phyloP scores from a whole-genome alignment of 23 red algal genomes.

The Gracilariopsis chorda region DNA sequence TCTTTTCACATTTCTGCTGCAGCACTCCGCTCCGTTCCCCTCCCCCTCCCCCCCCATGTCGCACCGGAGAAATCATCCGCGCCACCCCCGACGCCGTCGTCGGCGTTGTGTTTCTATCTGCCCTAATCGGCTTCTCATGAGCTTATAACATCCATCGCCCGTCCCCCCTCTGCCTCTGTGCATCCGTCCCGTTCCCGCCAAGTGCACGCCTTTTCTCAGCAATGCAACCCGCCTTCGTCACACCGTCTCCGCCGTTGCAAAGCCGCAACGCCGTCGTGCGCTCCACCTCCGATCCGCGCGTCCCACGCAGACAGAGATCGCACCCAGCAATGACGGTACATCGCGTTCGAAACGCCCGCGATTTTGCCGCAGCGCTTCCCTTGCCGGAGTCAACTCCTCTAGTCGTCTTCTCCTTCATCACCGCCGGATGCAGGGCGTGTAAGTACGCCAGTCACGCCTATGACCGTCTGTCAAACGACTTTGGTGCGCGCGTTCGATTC shows the following conservation, averaged over 20 bases:
- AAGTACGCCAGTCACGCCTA: slow-evolving; percentile 33
- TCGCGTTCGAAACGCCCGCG: slow-evolving; percentile 1
- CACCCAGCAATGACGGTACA: slow-evolving; percentile 18
- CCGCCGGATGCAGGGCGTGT: slow-evolving; percentile 18
- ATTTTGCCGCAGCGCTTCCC: slow-evolving; percentile 26
- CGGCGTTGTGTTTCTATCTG: too few relatives aligned
- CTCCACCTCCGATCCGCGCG: too few relatives aligned
- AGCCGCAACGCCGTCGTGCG: neutral
- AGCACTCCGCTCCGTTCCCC: too few relatives aligned
- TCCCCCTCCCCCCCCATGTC: too few relatives aligned
- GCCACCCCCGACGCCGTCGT: too few relatives aligned
- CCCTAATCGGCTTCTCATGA: too few relatives aligned
- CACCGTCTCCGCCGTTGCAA: neutral
- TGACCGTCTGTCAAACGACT: slow-evolving; percentile 25
- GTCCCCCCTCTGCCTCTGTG: too few relatives aligned
- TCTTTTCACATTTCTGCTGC: too few relatives aligned
- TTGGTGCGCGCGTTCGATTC: slow-evolving; percentile 6
- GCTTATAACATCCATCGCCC: too few relatives aligned
- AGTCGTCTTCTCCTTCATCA: slow-evolving; percentile 36
- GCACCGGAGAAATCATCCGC: too few relatives aligned
- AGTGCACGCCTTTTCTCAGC: neutral
- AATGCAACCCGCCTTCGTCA: neutral
- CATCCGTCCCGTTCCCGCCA: neutral
- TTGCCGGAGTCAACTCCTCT: neutral
- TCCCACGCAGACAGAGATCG: too few relatives aligned